Conservation (phyloP, 2,329 filamentous ascomycete species). For the Alternaria sp. region DNA sequence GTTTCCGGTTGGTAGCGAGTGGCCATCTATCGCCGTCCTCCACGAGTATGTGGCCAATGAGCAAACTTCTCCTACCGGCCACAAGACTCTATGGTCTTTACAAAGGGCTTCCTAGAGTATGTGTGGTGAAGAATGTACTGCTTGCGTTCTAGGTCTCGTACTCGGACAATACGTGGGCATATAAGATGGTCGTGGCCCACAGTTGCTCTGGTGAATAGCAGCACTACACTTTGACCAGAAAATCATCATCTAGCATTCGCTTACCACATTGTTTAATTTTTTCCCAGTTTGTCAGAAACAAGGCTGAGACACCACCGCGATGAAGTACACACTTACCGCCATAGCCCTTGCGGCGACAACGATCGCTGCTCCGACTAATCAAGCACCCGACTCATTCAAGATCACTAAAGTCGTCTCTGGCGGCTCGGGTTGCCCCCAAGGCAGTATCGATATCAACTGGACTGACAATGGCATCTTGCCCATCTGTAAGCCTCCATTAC, state of each 20-base stretch:
- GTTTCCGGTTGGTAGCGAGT: conserved; percentile 25
- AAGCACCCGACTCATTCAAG: conserved; percentile 40
- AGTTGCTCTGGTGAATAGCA: conserved; percentile 16
- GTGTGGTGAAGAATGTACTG: conserved; percentile 21
- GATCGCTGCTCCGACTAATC: conserved; percentile 29
- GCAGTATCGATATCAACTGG: conserved; percentile 46
- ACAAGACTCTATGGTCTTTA: conserved; percentile 28
- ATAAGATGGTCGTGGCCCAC: conserved; percentile 36
- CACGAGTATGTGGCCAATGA: conserved; percentile 24
- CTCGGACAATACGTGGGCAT: conserved; percentile 34
- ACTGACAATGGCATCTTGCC: conserved; percentile 42
- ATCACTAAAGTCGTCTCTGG: conserved; percentile 44
- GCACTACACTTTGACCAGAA: conserved; percentile 4
- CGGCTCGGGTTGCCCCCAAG: conserved; percentile 49
- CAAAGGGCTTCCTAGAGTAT: conserved; percentile 12
- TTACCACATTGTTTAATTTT: neutral
- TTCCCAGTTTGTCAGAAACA: neutral
- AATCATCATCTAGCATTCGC: neutral
- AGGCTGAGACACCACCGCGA: conserved; percentile 14
- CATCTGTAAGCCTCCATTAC: conserved; percentile 34
- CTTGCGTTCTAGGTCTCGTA: conserved; percentile 32
- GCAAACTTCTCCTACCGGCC: conserved; percentile 20
- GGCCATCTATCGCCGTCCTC: conserved; percentile 28
- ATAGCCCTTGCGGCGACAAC: conserved; percentile 36
- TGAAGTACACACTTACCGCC: conserved; percentile 38